Conservation (phyloP, 208 protist genomes). For the Trypanosoma lewisi region DNA sequence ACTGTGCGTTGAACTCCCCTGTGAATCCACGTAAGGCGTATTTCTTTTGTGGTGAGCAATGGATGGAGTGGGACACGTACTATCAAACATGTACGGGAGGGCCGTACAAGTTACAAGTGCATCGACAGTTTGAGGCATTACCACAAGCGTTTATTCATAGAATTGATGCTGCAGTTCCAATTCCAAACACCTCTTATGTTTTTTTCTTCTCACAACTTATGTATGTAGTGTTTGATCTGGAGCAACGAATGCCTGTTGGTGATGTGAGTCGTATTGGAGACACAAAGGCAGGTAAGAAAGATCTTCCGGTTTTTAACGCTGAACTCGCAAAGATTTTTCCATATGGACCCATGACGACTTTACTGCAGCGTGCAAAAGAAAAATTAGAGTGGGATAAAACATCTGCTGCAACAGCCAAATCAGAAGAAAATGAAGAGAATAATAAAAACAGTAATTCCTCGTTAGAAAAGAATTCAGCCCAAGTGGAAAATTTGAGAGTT, state of each 20-base stretch:
- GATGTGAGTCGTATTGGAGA: conserved; percentile 14
- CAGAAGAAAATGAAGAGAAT: neutral
- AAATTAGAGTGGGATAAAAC: neutral
- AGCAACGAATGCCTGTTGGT: conserved; percentile 10
- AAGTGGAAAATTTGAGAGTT: conserved; percentile 5
- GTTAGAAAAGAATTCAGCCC: neutral
- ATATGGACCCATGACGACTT: conserved; percentile 30
- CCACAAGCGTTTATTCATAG: conserved; percentile 37
- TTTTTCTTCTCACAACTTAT: conserved; percentile 59
- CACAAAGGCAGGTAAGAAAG: neutral
- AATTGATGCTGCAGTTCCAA: conserved; percentile 43
- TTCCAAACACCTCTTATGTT: conserved; percentile 41
- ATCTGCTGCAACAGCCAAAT: conserved; percentile 1
- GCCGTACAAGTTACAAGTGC: conserved; percentile 28
- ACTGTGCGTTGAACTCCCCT: conserved; percentile 46
- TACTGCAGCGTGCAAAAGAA: conserved; percentile 8
- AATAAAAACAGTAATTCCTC: neutral
- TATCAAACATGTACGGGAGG: conserved; percentile 30
- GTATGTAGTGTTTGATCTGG: conserved; percentile 66
- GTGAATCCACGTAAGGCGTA: conserved; percentile 37
- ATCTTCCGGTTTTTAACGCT: conserved; percentile 13
- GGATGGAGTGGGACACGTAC: conserved; percentile 48
- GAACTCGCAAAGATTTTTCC: conserved; percentile 24
- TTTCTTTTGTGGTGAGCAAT: conserved; percentile 41
- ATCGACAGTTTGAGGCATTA: conserved; percentile 37